These are phyloP conservation scores for Hura crepitans DNA, from an alignment of 441 rosid genomes.

Conservation along the genomic window DNA sequence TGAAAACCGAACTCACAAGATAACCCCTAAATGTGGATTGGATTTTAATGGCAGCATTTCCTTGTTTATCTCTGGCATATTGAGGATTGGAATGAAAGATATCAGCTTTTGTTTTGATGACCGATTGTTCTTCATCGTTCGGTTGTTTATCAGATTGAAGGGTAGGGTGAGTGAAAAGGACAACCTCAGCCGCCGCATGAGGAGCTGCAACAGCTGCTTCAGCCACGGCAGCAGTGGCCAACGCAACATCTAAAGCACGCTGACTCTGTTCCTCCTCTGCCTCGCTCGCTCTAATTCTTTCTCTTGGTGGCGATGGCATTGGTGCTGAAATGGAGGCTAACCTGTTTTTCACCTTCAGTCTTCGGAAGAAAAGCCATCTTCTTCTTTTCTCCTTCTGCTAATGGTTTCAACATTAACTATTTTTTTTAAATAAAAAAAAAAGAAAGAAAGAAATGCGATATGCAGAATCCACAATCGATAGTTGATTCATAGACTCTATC, in stretches of 20 bases:
- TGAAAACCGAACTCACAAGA: conserved; percentile 53
- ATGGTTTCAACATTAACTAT: not conserved
- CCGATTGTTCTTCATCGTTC: conserved; percentile 18
- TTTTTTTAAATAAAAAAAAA: too few relatives aligned
- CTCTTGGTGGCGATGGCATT: conserved; percentile 32
- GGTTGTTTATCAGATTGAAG: conserved; percentile 28
- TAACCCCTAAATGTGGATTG: conserved; percentile 70
- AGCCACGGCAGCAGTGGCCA: conserved; percentile 52
- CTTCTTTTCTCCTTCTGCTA: conserved; percentile 58
- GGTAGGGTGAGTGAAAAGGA: conserved; percentile 35
- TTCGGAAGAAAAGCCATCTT: conserved; percentile 70
- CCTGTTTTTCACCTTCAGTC: conserved; percentile 43
- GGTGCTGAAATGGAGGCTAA: conserved; percentile 51
- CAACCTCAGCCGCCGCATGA: conserved; percentile 50
- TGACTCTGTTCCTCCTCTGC: conserved; percentile 40
- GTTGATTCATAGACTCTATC: too few relatives aligned
- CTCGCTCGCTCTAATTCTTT: conserved; percentile 21
- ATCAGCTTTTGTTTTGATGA: conserved; percentile 23
- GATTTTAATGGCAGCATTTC: conserved; percentile 50
- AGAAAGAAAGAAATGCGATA: too few relatives aligned
- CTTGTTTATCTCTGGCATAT: conserved; percentile 28
- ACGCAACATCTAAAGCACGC: conserved; percentile 43
- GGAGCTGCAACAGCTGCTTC: conserved; percentile 53
- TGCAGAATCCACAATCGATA: too few relatives aligned
- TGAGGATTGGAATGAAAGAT: conserved; percentile 14